These are phyloP conservation scores for Quaeritorhiza haematococci DNA, from an alignment of 371 early-diverging fungal species.

Conservation along the genomic window DNA sequence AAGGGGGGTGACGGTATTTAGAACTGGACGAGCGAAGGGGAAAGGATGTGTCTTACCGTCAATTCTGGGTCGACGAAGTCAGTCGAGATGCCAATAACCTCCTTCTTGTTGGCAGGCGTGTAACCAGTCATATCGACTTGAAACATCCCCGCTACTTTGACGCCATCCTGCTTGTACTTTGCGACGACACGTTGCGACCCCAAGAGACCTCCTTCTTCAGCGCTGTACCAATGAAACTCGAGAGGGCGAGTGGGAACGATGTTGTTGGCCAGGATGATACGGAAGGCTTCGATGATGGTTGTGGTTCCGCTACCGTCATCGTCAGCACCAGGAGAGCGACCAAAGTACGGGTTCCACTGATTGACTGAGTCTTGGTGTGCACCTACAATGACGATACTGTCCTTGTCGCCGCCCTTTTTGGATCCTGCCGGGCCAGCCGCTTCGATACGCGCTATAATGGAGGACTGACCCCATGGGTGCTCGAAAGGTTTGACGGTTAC, in stretches of 20 bases:
- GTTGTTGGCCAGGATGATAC: slow-evolving; percentile 56
- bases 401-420: slow-evolving; percentile 3
- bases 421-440: slow-evolving; percentile 1
- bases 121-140: slow-evolving; percentile 84
- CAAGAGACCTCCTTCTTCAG: slow-evolving; percentile 69
- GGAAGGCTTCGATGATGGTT: slow-evolving; percentile 83
- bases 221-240: slow-evolving; percentile 95
- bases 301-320: slow-evolving; percentile 89
- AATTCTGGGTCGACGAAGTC: slow-evolving; percentile 73
- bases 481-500: slow-evolving; percentile 69
- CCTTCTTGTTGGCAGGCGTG: slow-evolving; percentile 41
- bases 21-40: too few relatives aligned
- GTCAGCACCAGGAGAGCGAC: slow-evolving; percentile 80
- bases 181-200: slow-evolving; percentile 85
- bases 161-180: slow-evolving; percentile 48
- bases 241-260: slow-evolving; percentile 77
- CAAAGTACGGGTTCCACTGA: slow-evolving; percentile 75
- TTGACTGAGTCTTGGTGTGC: slow-evolving; percentile 90
- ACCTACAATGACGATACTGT: slow-evolving; percentile 73
- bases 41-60: slow-evolving; percentile 46
- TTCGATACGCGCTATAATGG: slow-evolving; percentile 57
- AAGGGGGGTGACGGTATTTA: too few relatives aligned
- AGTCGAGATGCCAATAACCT: slow-evolving; percentile 75
- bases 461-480: slow-evolving; percentile 63
- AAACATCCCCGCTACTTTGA: slow-evolving; percentile 71